These are phyloP conservation scores for Fusarium longipes DNA, from an alignment of 2,329 filamentous ascomycete species.

Conservation along the genomic window DNA sequence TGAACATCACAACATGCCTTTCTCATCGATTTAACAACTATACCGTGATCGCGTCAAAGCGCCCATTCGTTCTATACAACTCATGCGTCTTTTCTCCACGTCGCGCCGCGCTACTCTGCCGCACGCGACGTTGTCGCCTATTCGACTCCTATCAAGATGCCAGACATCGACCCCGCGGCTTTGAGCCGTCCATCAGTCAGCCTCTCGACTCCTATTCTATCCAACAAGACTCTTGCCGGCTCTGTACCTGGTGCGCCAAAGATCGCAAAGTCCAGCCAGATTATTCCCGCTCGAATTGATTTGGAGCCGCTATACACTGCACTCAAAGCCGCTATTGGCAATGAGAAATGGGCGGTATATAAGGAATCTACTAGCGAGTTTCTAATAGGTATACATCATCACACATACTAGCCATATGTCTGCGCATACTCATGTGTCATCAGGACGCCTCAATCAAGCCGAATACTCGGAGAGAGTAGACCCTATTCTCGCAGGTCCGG, in stretches of 20 bases:
- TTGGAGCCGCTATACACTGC: constrained; percentile 72
- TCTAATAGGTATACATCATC: constrained; percentile 63
- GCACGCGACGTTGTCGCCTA: constrained; percentile 59
- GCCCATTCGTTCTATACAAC: constrained; percentile 54
- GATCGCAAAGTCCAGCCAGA: constrained; percentile 68
- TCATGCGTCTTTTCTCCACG: constrained; percentile 56
- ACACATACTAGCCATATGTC: not conserved
- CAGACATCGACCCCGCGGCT: constrained; percentile 77
- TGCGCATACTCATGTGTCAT: constrained; percentile 46
- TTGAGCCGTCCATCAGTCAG: constrained; percentile 70
- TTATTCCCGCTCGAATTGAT: constrained; percentile 74
- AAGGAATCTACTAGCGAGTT: constrained; percentile 73
- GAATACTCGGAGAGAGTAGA: constrained; percentile 71
- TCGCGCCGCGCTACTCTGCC: constrained; percentile 58
- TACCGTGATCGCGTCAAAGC: constrained; percentile 57
- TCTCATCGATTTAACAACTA: constrained; percentile 57
- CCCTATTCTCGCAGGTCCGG: constrained; percentile 67
- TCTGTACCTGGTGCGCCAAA: constrained; percentile 63
- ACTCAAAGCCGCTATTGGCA: constrained; percentile 68
- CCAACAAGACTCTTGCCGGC: constrained; percentile 67
- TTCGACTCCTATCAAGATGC: constrained; percentile 60
- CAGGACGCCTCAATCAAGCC: constrained; percentile 71
- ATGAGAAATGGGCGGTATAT: constrained; percentile 72
- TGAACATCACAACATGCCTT: constrained; percentile 54
- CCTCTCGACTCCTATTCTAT: constrained; percentile 68